phyloP scores from a whole-genome alignment of 83 land plant species.

The Diphasiastrum complanatum region DNA sequence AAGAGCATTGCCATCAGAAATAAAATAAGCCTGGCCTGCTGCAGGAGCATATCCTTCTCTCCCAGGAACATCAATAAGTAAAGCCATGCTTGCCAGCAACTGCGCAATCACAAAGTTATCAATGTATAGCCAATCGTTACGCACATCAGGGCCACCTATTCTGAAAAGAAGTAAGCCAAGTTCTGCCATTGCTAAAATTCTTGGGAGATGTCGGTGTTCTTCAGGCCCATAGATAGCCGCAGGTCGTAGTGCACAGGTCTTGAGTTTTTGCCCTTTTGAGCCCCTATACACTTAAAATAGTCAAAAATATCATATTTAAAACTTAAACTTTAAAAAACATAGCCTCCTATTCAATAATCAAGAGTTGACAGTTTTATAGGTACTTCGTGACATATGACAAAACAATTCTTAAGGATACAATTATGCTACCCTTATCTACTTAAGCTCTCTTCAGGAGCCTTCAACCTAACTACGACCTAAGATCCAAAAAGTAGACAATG shows the following conservation, averaged over 20 bases:
- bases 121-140: conserved; percentile 78
- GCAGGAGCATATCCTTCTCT: conserved; percentile 55
- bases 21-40: conserved; percentile 86
- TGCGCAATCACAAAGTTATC: conserved; percentile 85
- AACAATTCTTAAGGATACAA: too few species aligned
- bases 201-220: conserved; percentile 77
- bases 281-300: too few species aligned
- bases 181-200: conserved; percentile 63
- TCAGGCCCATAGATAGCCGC: conserved; percentile 94
- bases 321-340: background rate
- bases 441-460: too few species aligned
- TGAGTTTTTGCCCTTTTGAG: conserved; percentile 44
- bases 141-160: conserved; percentile 55
- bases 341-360: background rate
- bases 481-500: too few species aligned
- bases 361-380: too few species aligned
- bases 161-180: conserved; percentile 52
- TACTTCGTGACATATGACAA: too few species aligned
- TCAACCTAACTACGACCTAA: too few species aligned
- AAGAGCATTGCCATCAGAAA: conserved; percentile 94
- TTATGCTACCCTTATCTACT: too few species aligned
- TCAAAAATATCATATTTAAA: conserved; percentile 8
- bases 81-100: conserved; percentile 90
- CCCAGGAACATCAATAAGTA: conserved; percentile 73
- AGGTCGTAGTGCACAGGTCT: conserved; percentile 90